Percentiles rank a stretch among this genome's conserved stretches.
Conservation (phyloP, 305 asterid genomes). For the Plantago lanceolata region DNA sequence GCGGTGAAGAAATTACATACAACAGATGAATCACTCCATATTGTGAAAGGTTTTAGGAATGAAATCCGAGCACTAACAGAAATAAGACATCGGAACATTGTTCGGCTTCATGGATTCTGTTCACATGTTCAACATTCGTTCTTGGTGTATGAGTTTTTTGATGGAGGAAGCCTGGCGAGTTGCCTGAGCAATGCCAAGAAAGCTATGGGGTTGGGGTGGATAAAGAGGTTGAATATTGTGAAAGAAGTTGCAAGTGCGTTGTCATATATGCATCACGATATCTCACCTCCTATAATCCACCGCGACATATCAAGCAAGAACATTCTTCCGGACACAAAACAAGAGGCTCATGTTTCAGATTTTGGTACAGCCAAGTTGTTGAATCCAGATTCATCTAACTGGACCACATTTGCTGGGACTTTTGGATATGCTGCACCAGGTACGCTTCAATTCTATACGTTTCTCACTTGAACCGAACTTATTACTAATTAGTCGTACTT, state of each 20-base stretch:
- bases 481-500: too few relatives aligned
- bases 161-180: conserved; percentile 30
- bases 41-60: conserved; percentile 18
- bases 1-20: conserved; percentile 37
- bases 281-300: conserved; percentile 34
- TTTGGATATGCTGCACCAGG: conserved; percentile 49
- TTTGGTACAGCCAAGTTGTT: conserved; percentile 34
- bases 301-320: conserved; percentile 39
- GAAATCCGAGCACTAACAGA: conserved; percentile 32
- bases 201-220: conserved; percentile 29
- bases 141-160: conserved; percentile 32
- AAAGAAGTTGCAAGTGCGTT: conserved; percentile 31
- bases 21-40: too few relatives aligned
- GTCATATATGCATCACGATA: conserved; percentile 35
- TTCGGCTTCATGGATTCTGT: conserved; percentile 35
- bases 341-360: conserved; percentile 28
- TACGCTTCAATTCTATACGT: background rate
- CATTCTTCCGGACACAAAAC: conserved; percentile 25
- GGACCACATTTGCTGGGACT: conserved; percentile 39
- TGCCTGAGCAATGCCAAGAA: conserved; percentile 13
- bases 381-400: conserved; percentile 24
- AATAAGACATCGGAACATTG: conserved; percentile 32
- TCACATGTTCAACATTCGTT: conserved; percentile 26
- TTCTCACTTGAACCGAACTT: too few relatives aligned
- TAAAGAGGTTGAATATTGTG: conserved; percentile 26